Conservation (phyloP, 192 early-diverging fungal genomes). For the Umbelopsis sp. region DNA sequence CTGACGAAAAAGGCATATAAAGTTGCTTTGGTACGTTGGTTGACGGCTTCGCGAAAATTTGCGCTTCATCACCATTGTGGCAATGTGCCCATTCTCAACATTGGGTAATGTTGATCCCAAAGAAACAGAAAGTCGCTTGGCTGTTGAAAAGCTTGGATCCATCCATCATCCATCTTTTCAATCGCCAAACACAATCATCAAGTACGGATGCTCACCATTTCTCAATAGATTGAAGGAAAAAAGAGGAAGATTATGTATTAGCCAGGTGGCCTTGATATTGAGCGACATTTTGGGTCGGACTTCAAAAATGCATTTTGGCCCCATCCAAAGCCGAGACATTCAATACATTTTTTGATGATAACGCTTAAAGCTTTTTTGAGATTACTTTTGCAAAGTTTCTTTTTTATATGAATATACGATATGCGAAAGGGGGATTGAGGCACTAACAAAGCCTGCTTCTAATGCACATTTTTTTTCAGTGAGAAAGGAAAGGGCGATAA, state of each 20-base stretch:
- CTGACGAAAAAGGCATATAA: no score
- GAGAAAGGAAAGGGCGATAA: conserved; percentile 17
- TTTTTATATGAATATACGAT: conserved; percentile 2
- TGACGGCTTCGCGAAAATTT: no score
- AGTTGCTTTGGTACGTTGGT: no score
- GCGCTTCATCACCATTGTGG: no score
- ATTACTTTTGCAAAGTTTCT: background rate
- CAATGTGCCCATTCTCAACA: background rate
- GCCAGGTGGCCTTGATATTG: background rate
- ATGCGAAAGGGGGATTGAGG: conserved; percentile 24
- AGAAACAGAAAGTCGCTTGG: background rate
- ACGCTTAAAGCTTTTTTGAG: background rate
- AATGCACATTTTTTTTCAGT: conserved; percentile 21
- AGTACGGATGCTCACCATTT: conserved; percentile 13
- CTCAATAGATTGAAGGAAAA: conserved; percentile 21
- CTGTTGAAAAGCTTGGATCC: background rate
- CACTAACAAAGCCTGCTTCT: conserved; percentile 22
- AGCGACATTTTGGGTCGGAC: conserved; percentile 1
- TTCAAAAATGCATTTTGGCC: background rate
- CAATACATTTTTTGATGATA: background rate
- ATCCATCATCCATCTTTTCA: background rate
- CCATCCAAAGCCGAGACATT: background rate
- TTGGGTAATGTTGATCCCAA: background rate
- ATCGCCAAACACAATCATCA: background rate
- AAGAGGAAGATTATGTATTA: conserved; percentile 10